phyloP scores from a whole-genome alignment of 257 asterid genomes.

The Jasminum sambac region DNA sequence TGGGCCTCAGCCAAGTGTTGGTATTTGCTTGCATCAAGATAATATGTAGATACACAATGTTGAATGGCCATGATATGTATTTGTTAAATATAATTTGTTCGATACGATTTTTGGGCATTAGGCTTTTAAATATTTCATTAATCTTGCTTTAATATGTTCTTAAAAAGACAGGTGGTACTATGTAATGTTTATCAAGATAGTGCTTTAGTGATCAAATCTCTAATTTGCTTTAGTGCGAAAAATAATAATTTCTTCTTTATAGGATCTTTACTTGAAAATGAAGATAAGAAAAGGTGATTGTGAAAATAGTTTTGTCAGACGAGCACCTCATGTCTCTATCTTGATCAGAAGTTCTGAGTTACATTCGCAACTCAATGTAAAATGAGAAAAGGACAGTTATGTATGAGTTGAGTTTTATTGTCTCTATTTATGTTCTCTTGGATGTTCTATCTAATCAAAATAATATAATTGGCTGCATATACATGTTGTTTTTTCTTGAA shows the following conservation, averaged over 20 bases:
- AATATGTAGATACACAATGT: slow-evolving; percentile 19
- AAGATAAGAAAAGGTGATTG: no score
- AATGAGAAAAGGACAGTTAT: neutral
- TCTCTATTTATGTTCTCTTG: no score
- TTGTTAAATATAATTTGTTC: slow-evolving; percentile 11
- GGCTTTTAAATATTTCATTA: slow-evolving; percentile 6
- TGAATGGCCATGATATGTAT: slow-evolving; percentile 22
- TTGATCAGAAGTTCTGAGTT: neutral
- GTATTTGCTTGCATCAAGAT: slow-evolving; percentile 52
- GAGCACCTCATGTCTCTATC: neutral
- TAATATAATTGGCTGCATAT: no score
- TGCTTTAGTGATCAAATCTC: slow-evolving; percentile 17
- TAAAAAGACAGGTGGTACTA: slow-evolving; percentile 31
- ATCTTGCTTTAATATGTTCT: slow-evolving; percentile 27
- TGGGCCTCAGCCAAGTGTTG: slow-evolving; percentile 41
- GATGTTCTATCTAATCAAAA: no score
- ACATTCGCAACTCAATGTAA: neutral
- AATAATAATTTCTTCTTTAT: no score
- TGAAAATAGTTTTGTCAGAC: no score
- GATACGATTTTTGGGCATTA: slow-evolving; percentile 35
- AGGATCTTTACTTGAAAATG: no score
- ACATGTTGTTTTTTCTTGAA: no score
- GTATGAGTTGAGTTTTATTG: no score
- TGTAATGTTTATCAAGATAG: slow-evolving; percentile 23
- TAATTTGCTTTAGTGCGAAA: neutral